Base-by-base conservation (phyloP, 495 filamentous ascomycete species). In the Glarea lozoyensis region DNA sequence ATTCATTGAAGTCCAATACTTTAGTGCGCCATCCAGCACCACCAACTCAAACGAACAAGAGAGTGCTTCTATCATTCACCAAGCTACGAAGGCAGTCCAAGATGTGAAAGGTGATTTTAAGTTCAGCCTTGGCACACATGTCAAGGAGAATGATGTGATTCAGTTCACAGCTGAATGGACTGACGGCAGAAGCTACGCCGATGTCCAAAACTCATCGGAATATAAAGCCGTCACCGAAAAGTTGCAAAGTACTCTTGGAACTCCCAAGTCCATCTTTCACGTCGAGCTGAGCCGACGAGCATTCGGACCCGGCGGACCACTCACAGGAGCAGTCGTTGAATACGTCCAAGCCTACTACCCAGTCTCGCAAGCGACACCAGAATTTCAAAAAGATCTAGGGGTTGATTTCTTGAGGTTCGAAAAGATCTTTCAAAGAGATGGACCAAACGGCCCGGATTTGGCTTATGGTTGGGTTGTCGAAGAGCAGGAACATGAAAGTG, bases 401-500 rank as follows among this genome's bases (percentile, higher is more conserved):
- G 25, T 7, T 7, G 25, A 29, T 29, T 29, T 29, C 25, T 29
- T 29, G 25, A 29, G 25, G 25, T 29, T 29, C n/a, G 25, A 29
- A 7, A n/a, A n/a, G 25, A 29, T 29, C n/a, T 29, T 7, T 29
- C 7, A n/a, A n/a, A 29, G n/a, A n/a, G 25, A 29, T 29, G n/a
- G 7, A 29, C 7, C 7, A n/a, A n/a, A n/a, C 7, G n/a, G 7
- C n/a, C 7, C 25, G 7, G 25, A 29, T 29, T 15, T 6, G 12
- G 30, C 29, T 2, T 35, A 35, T 35, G 42, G 42, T 25, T 44
- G 42, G 42, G 42, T 44, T 16, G 3, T 27, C n/a, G 37, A 40
- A 40, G 37, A 40, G 37, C 37, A 40, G n/a, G 37, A 42, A 19
- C 40, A 42, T 42, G 40, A 42, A 33, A 27, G 21, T 16, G 20